Percentiles rank a stretch among this genome's conserved stretches.
phyloP scores from a whole-genome alignment of 371 early-diverging fungal genomes.

The Mucor piriformis region DNA sequence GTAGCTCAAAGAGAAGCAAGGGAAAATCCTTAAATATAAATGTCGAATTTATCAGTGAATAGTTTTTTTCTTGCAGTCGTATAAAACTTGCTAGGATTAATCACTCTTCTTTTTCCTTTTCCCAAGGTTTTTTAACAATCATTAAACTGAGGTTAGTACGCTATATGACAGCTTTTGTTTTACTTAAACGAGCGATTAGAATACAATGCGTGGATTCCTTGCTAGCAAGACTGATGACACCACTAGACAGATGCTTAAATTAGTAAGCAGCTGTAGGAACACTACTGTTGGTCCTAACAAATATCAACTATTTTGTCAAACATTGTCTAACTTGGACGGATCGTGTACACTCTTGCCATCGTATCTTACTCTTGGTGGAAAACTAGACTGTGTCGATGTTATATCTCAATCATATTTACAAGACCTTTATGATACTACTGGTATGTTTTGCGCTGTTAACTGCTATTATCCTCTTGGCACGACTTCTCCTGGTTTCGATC shows the following conservation, averaged over 20 bases:
- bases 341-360: conserved; percentile 7
- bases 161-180: too few species aligned
- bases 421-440: conserved; percentile 3
- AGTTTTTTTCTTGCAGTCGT: too few species aligned
- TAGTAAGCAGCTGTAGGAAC: conserved; percentile 1
- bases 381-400: conserved; percentile 5
- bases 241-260: neutral
- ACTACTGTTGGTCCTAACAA: conserved; percentile 12
- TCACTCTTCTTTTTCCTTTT: too few species aligned
- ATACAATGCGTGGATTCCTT: neutral
- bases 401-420: conserved; percentile 6
- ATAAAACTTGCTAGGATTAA: too few species aligned
- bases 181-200: neutral
- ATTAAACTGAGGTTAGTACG: too few species aligned
- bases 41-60: too few species aligned
- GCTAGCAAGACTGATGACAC: neutral
- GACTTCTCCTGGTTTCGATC: neutral
- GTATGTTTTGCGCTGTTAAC: conserved; percentile 12
- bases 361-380: neutral
- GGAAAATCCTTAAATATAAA: neutral
- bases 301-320: conserved; percentile 10
- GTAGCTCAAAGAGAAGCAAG: neutral
- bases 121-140: too few species aligned
- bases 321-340: neutral
- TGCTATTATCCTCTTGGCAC: conserved; percentile 9